Conservation (phyloP, 2,329 filamentous ascomycete species). For the Talaromyces sp. region DNA sequence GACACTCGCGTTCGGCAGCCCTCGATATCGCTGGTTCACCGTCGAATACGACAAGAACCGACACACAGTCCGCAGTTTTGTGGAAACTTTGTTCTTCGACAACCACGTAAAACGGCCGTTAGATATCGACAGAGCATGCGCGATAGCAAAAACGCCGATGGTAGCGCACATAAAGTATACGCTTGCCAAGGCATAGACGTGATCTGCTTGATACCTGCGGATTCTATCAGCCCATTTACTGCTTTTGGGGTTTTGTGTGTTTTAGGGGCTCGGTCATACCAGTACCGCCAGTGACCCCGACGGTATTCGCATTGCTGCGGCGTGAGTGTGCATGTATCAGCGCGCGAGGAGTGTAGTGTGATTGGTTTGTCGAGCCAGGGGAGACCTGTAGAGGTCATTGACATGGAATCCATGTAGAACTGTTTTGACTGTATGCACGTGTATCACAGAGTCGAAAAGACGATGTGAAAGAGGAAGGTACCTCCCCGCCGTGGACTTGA, state of each 20-base stretch:
- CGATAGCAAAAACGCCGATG: slow-evolving; percentile 43
- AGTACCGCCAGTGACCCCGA: slow-evolving; percentile 16
- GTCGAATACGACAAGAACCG: slow-evolving; percentile 24
- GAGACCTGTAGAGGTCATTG: background rate
- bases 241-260: background rate
- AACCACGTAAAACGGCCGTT: slow-evolving; percentile 8
- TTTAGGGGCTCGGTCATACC: slow-evolving; percentile 4
- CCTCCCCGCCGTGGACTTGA: background rate
- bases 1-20: slow-evolving; percentile 29
- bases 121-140: slow-evolving; percentile 22
- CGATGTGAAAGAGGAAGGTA: background rate
- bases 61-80: slow-evolving; percentile 26
- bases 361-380: slow-evolving; percentile 20
- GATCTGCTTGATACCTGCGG: slow-evolving; percentile 46
- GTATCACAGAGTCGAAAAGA: background rate
- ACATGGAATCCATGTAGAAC: background rate
- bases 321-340: slow-evolving; percentile 17
- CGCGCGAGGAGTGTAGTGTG: slow-evolving; percentile 19
- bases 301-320: slow-evolving; percentile 21
- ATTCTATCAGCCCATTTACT: background rate
- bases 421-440: too few species aligned
- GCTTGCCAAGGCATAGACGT: slow-evolving; percentile 45
- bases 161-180: slow-evolving; percentile 46
- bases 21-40: slow-evolving; percentile 15
- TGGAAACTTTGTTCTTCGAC: slow-evolving; percentile 17